Conservation (phyloP, 768 basidiomycete species). For the Russula emetica region DNA sequence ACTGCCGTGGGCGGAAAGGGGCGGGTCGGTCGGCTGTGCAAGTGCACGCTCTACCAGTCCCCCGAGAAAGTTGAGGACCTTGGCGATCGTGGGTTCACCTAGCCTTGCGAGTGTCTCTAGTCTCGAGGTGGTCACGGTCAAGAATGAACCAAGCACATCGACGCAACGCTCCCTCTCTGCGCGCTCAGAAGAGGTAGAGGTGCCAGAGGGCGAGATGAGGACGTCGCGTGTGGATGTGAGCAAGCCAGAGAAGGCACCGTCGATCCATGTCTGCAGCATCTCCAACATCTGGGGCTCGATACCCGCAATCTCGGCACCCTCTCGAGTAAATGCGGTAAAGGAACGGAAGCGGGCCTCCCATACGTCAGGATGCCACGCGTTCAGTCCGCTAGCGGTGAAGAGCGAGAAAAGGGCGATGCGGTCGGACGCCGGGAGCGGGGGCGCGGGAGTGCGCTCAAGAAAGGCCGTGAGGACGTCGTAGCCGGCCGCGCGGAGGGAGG, state of each 20-base stretch:
- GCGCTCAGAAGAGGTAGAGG: conserved; percentile 36
- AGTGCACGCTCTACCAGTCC: conserved; percentile 53
- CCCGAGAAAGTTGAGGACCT: conserved; percentile 59
- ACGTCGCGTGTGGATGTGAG: conserved; percentile 32
- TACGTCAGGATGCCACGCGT: conserved; percentile 58
- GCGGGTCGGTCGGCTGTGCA: conserved; percentile 27
- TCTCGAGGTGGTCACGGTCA: conserved; percentile 48
- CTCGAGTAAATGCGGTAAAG: conserved; percentile 57
- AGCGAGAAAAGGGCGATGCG: conserved; percentile 60
- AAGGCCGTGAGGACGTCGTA: conserved; percentile 70
- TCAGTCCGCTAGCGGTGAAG: conserved; percentile 43
- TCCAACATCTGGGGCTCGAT: conserved; percentile 56
- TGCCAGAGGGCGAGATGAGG: conserved; percentile 20
- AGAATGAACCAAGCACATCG: conserved; percentile 54
- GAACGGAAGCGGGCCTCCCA: conserved; percentile 72
- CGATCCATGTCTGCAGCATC: conserved; percentile 61
- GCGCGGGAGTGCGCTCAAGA: conserved; percentile 54
- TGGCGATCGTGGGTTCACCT: conserved; percentile 52
- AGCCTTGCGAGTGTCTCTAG: conserved; percentile 56
- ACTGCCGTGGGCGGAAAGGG: conserved; percentile 33
- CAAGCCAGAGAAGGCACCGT: conserved; percentile 54
- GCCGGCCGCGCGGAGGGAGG: conserved; percentile 59
- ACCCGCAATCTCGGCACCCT: conserved; percentile 57
- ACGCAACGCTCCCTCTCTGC: conserved; percentile 62
- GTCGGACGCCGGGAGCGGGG: conserved; percentile 50